phyloP scores from a whole-genome alignment of 257 asterid species.

The Sherardia arvensis region DNA sequence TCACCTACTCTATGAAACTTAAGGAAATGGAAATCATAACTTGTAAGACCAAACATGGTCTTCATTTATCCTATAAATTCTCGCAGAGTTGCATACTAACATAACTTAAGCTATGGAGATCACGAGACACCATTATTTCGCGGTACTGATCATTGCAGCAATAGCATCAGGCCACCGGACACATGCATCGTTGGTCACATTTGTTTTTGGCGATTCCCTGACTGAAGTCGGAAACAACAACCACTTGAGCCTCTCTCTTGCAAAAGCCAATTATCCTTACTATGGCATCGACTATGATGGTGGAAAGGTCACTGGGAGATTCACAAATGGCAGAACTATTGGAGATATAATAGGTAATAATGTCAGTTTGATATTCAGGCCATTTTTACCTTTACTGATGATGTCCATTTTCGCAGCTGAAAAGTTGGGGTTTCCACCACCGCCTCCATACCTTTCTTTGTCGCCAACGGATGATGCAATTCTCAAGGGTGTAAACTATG shows the following conservation, averaged over 20 bases:
- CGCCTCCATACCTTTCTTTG: slow-evolving; percentile 71
- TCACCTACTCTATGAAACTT: slow-evolving; percentile 40
- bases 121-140: slow-evolving; percentile 9
- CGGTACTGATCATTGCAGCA: slow-evolving; percentile 13
- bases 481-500: slow-evolving; percentile 68
- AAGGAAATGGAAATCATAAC: slow-evolving; percentile 42
- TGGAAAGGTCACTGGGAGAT: slow-evolving; percentile 65
- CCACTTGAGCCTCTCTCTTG: slow-evolving; percentile 51
- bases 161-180: not conserved
- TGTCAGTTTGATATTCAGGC: not conserved
- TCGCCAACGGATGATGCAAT: slow-evolving; percentile 49
- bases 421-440: slow-evolving; percentile 54
- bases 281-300: slow-evolving; percentile 62
- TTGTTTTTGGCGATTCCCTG: slow-evolving; percentile 72
- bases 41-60: slow-evolving; percentile 10
- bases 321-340: slow-evolving; percentile 79
- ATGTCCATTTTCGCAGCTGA: slow-evolving; percentile 31
- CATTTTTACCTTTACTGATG: not conserved
- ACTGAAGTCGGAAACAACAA: slow-evolving; percentile 92
- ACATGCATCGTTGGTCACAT: slow-evolving; percentile 42
- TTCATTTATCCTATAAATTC: slow-evolving; percentile 22
- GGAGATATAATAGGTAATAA: slow-evolving; percentile 58
- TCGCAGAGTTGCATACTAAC: not conserved
- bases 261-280: slow-evolving; percentile 54
- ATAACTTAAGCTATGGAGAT: slow-evolving; percentile 3